Percentiles rank a stretch among this genome's conserved stretches.
Conservation (phyloP, 2,329 filamentous ascomycete genomes). For the Hymenoscyphus linearis region DNA sequence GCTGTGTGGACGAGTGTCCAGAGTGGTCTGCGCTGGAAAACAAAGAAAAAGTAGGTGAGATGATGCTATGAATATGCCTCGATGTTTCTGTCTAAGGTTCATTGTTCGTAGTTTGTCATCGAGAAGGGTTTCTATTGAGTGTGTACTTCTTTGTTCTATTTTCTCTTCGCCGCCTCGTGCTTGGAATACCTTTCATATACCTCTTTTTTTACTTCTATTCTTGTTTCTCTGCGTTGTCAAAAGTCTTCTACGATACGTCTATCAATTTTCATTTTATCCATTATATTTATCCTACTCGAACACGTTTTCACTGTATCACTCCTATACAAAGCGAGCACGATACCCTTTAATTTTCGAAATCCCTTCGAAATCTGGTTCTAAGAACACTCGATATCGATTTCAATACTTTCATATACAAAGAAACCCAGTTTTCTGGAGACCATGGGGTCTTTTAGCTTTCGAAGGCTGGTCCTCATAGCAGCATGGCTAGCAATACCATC, state of each 20-base stretch:
- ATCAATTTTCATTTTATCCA: neutral
- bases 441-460: constrained; percentile 21
- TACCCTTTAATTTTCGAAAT: neutral
- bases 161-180: neutral
- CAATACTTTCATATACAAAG: neutral
- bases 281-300: neutral
- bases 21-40: too few relatives aligned
- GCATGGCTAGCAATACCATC: constrained; percentile 33
- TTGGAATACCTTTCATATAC: neutral
- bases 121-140: neutral
- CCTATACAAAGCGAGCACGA: neutral
- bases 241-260: neutral
- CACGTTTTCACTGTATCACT: neutral
- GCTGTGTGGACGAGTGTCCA: neutral
- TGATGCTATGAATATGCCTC: neutral
- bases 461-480: constrained; percentile 16
- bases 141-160: neutral
- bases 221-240: neutral
- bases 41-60: neutral
- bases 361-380: neutral
- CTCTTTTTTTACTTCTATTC: neutral
- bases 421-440: neutral
- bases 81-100: neutral
- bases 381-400: neutral
- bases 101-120: neutral